These are phyloP conservation scores for Gossypium ekmanianum DNA, from an alignment of 345 rosid species.

Conservation along the genomic window DNA sequence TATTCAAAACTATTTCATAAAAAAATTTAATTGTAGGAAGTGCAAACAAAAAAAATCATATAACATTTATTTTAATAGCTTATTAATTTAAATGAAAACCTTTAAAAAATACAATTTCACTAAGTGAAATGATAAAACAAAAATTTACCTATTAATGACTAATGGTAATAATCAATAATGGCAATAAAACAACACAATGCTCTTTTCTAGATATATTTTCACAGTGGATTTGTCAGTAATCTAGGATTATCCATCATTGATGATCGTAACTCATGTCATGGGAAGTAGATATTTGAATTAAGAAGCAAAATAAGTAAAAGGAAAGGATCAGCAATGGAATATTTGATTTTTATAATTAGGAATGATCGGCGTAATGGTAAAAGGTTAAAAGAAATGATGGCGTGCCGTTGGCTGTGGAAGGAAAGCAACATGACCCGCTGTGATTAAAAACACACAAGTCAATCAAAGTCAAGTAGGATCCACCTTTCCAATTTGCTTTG, in stretches of 20 bases:
- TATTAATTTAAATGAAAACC: too few species aligned
- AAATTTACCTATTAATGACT: too few species aligned
- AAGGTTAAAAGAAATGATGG: not conserved
- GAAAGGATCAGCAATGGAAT: not conserved
- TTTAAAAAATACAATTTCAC: too few species aligned
- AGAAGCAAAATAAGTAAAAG: not conserved
- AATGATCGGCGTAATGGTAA: not conserved
- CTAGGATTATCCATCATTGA: not conserved
- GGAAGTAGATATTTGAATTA: not conserved
- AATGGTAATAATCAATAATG: too few species aligned
- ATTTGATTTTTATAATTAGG: too few species aligned
- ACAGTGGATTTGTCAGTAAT: too few species aligned
- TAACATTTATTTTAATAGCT: too few species aligned
- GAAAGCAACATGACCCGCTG: not conserved
- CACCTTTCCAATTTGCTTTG: not conserved
- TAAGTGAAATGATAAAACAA: too few species aligned
- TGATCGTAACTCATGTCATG: not conserved
- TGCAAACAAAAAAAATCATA: too few species aligned
- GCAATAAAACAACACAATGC: too few species aligned
- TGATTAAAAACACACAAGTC: not conserved
- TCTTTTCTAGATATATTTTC: too few species aligned
- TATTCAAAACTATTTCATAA: too few species aligned
- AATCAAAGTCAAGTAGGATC: not conserved
- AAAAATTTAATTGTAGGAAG: rapidly evolving
- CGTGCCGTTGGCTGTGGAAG: not conserved